phyloP scores from a whole-genome alignment of 2,329 filamentous ascomycete species.

The Claviceps sp. region DNA sequence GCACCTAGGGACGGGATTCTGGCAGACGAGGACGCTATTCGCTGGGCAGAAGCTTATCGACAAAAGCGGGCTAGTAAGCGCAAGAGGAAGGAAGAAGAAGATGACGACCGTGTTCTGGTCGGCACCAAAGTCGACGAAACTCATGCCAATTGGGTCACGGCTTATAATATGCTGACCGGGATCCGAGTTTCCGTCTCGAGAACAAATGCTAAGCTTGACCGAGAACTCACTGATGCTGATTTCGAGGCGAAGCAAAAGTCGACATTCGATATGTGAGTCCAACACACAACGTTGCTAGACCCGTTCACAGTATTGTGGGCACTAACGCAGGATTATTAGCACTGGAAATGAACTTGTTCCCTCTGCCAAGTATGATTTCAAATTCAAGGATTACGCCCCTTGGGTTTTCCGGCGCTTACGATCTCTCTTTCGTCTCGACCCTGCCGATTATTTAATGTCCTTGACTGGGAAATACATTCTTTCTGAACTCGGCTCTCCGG shows the following conservation, averaged over 20 bases:
- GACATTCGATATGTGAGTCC: slow-evolving; percentile 85
- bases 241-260: slow-evolving; percentile 95
- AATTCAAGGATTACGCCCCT: slow-evolving; percentile 99
- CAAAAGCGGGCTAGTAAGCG: slow-evolving; percentile 84
- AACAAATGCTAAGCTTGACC: slow-evolving; percentile 92
- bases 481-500: slow-evolving; percentile 89
- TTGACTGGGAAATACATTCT: slow-evolving; percentile 97
- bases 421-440: slow-evolving; percentile 77
- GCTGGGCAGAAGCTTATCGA: slow-evolving; percentile 86
- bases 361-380: slow-evolving; percentile 99
- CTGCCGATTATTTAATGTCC: slow-evolving; percentile 96
- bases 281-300: background rate
- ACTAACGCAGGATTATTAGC: slow-evolving; percentile 28
- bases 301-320: background rate
- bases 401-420: slow-evolving; percentile 96
- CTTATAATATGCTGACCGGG: slow-evolving; percentile 98
- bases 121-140: slow-evolving; percentile 96
- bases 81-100: slow-evolving; percentile 69
- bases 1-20: slow-evolving; percentile 68
- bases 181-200: slow-evolving; percentile 94
- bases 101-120: slow-evolving; percentile 88
- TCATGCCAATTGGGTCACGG: slow-evolving; percentile 93
- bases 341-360: slow-evolving; percentile 95
- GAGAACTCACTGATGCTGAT: slow-evolving; percentile 77
- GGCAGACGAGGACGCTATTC: slow-evolving; percentile 78